Evolutionary conservation across 129 eudicot genomes (phyloP).

Genomic region (Flaveria ramosissima): DNA sequence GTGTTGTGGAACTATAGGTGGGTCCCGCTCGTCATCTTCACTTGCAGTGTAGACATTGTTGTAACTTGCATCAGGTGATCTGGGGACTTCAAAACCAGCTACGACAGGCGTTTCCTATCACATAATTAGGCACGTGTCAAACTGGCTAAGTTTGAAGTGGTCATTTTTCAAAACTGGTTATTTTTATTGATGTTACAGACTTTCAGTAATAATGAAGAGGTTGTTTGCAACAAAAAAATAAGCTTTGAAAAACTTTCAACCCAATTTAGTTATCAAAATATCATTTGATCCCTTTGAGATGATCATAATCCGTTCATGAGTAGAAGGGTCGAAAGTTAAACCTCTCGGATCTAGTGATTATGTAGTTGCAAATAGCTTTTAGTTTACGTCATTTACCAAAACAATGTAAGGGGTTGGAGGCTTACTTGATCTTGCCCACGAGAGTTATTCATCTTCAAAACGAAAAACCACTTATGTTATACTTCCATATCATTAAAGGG

Average conservation of each 20-base stretch:
- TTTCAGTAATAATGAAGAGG: background rate
- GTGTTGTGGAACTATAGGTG: conserved; percentile 77
- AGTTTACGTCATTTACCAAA: background rate
- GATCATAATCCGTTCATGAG: background rate
- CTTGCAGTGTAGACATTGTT: conserved; percentile 58
- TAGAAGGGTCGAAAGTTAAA: background rate
- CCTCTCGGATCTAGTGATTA: background rate
- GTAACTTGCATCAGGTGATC: conserved; percentile 87
- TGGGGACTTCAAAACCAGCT: conserved; percentile 80
- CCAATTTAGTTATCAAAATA: background rate
- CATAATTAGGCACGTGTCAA: background rate
- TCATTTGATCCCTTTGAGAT: background rate
- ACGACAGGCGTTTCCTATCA: conserved; percentile 67
- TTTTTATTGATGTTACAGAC: background rate
- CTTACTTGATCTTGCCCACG: conserved; percentile 58
- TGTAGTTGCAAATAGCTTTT: background rate
- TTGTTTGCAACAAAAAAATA: background rate
- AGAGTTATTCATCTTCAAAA: conserved; percentile 46
- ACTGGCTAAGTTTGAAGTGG: background rate
- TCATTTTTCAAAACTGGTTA: background rate
- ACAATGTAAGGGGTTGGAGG: background rate
- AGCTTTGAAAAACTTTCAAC: background rate
- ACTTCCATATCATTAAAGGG: conserved; percentile 34
- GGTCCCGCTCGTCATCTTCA: conserved; percentile 82
- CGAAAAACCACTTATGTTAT: conserved; percentile 6